phyloP scores from a whole-genome alignment of 73 alveolate species.

The Paramecium tetraurelia region DNA sequence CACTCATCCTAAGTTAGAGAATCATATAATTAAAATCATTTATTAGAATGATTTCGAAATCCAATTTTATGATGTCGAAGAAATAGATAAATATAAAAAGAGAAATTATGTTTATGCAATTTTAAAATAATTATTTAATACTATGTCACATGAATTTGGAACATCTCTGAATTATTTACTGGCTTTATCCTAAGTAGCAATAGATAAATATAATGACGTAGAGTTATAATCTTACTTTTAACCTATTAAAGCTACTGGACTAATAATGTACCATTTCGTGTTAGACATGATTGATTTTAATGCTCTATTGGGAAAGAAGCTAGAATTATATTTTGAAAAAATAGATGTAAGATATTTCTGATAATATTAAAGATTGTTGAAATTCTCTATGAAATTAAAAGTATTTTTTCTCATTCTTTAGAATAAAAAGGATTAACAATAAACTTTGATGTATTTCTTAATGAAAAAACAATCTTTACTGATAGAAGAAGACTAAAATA shows the following conservation, averaged over 20 bases:
- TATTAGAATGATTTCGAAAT: neutral
- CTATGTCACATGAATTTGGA: constrained; percentile 25
- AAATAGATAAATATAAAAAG: neutral
- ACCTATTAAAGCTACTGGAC: neutral
- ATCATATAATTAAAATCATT: neutral
- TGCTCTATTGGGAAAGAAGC: constrained; percentile 29
- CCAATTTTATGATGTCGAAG: neutral
- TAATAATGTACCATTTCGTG: neutral
- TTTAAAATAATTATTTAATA: neutral
- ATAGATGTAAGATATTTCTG: neutral
- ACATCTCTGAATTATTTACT: constrained; percentile 32
- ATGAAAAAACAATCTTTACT: neutral
- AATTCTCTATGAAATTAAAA: neutral
- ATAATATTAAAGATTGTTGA: neutral
- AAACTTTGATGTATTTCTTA: neutral
- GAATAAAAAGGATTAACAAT: neutral
- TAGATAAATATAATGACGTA: neutral
- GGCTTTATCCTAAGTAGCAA: constrained; percentile 31
- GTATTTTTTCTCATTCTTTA: neutral
- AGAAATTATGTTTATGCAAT: neutral
- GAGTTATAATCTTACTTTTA: neutral
- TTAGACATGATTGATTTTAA: constrained; percentile 33
- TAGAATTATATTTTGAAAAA: neutral
- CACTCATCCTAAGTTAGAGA: neutral
- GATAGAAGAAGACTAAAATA: constrained; percentile 51